Evolutionary conservation across 2,329 filamentous ascomycete species (phyloP), one percentile per base, ranked within the genome.

Genomic region (Xylaria sp.): DNA sequence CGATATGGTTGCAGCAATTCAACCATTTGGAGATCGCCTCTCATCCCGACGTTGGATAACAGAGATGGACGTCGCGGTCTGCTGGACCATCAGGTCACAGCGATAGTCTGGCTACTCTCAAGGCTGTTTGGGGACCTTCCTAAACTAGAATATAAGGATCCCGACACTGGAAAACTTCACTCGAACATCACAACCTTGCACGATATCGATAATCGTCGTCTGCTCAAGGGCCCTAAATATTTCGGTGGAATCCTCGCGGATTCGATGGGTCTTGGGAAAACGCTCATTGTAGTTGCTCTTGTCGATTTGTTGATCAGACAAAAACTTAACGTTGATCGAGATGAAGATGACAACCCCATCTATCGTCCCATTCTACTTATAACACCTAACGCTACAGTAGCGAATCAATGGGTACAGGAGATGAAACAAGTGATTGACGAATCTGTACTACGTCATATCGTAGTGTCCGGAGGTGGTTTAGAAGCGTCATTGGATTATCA

Each of bases 211-310:
- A 67, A 73, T 56, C 63, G 71, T 25, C n/a, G 55, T 4, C 61
- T 36, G 30, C 68, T 77, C 1, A 67, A 64, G 15, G 72, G 73
- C 7, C 73, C 74, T 0, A 70, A 58, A 23, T 76, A 74, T 15
- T 72, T 66, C 18, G 75, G 75, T n/a, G 74, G 71, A 18, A 76
- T 77, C 13, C 65, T 76, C 1, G 75, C 74, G 0, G 76, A 77
- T 32, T 76, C 74, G 0, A 76, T 77, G 76, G 76, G 76, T 5
- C 65, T 77, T 1, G 76, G 76, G 1, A 77, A 77, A 61, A 77
- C 75, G 0, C 57, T 77, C 2, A 70, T 69, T 4, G 72, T 70
- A 0, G 68, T 75, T 46, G 71, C 75, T 13, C 66, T 70, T 10
- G 12, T 76, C 1, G 64, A 72, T 9, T 61, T 77, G 3, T 30